Base-by-base conservation (phyloP, 129 eudicot genomes). In the Pseudognaphalium luteoalbum region DNA sequence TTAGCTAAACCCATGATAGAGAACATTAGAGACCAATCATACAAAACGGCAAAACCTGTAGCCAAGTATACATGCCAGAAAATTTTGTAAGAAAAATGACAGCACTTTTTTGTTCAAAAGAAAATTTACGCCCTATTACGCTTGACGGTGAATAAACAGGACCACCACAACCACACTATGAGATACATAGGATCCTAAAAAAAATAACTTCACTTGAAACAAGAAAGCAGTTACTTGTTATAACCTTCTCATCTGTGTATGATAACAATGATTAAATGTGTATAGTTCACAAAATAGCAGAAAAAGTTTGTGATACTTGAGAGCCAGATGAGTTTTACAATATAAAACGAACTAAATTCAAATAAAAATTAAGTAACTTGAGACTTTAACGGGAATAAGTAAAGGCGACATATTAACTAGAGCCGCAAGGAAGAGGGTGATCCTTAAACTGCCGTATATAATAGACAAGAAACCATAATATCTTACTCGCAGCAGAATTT, bases 401-500 rank as follows among this genome's bases (percentile, higher is more conserved):
- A 20, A 41, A 21, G 4, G 64, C 7, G 33, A 22, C 56, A 67
- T 39, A 12, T 60, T 20, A 67, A 21, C 39, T 74, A 54, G 30
- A 62, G 60, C 71, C 51, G 50, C 64, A 76, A 14, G 17, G 51
- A 50, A 37, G 33, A 58, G 35, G 66, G 66, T 28, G 16, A 61
- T 3, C 66, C 17, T 34, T 25, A 57, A 80, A 14, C 50, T 65
- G 6, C 47, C 37, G 29, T 68, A 39, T 39, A 22, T 63, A 14
- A 61, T 5, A 14, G 1, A 56, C 35, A 63, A 54, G 20, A 56
- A 57, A 51, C 8, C 30, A 9, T 51, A 15, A 50, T 25, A 70
- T 60, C 87, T 78, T 88, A 94, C 99, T 65, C 99, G 85, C 82
- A 94, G 78, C 74, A 94, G 81, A 83, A 94, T 87, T 78, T 94